Base-by-base conservation (phyloP, 1,284 basidiomycete genomes). In the Rugosomyces carneus region DNA sequence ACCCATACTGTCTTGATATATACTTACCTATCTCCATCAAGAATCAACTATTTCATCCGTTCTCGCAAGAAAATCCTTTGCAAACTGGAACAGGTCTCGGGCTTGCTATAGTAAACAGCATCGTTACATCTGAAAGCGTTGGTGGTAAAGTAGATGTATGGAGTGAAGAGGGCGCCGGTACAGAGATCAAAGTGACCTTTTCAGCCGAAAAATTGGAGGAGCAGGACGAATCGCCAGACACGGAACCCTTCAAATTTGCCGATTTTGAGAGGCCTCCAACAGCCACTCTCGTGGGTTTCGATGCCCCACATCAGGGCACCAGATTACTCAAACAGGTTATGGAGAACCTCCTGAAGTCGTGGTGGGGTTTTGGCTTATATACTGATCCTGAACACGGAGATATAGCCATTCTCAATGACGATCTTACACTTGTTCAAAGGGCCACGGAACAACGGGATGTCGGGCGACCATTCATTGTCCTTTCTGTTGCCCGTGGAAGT, bases 1-100 rank as follows among this genome's bases (percentile, higher is more conserved):
- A 26, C 13, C 21, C 11, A 5, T 31, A 37, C 46, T 26, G 2
- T n/a, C 37, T 7, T 29, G 19, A 47, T 19, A 16, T 23, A 34
- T 41, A 48, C 42, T 57, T 10, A 52, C 47, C 55, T 18, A 41
- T 34, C 50, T 44, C 26, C 37, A 44, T 53, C 21, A 57, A 93
- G 81, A 93, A 96, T 55, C 92, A 96, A 66, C 73, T 98, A 2
- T 98, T 97, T 70, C 93, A 96, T 58, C 94, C 94, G 0, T 98
- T 98, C 67, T 93, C 93, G 0, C 94, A 97, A 69, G 88, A 90
- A 63, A 92, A 93, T 57, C 88, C 90, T 1, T 63, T 92, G 7
- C 92, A 95, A 58, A 86, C 92, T 1, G 94, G 94, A 1, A 98
- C 94, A 0, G 94, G 94, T 13, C 77, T 98, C 2, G 94, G 94